Conservation (phyloP, 768 basidiomycete genomes). For the Mycena polygramma region DNA sequence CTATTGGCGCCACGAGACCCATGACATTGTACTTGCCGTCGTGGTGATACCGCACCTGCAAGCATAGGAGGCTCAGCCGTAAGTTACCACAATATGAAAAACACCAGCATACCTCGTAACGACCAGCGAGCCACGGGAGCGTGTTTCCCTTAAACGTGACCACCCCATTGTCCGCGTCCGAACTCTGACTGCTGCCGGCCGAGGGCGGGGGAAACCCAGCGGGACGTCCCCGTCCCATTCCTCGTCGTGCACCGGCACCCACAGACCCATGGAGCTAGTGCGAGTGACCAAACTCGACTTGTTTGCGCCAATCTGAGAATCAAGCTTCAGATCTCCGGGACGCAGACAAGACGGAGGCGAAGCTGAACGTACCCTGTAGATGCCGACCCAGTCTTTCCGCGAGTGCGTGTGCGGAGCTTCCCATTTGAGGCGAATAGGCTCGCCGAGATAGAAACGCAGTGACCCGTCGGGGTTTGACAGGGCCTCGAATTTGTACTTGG, state of each 20-base stretch:
- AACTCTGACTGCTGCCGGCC: conserved; percentile 45
- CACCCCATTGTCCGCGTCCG: conserved; percentile 68
- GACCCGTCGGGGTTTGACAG: conserved; percentile 65
- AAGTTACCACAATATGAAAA: neutral
- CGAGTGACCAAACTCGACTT: conserved; percentile 86
- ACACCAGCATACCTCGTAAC: conserved; percentile 79
- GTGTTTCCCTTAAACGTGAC: conserved; percentile 83
- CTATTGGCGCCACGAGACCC: conserved; percentile 85
- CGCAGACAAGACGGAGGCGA: conserved; percentile 8
- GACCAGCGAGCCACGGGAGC: conserved; percentile 88
- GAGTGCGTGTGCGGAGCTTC: conserved; percentile 89
- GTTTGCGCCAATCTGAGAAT: conserved; percentile 84
- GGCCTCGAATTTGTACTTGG: conserved; percentile 81
- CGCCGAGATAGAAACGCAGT: conserved; percentile 87
- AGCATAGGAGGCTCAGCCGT: neutral
- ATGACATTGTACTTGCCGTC: conserved; percentile 98
- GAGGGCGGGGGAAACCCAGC: conserved; percentile 57
- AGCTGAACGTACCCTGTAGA: conserved; percentile 74
- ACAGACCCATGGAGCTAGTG: conserved; percentile 88
- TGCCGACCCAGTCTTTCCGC: conserved; percentile 95
- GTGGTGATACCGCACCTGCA: conserved; percentile 90
- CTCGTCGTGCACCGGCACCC: conserved; percentile 91
- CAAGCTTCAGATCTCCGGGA: conserved; percentile 13
- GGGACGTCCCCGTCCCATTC: conserved; percentile 95
- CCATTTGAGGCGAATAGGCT: conserved; percentile 90